A percentile compares a stretch with the other conserved stretches of the same genome.
Conservation (phyloP, 2,329 filamentous ascomycete species). For the Talaromyces pinophilus region DNA sequence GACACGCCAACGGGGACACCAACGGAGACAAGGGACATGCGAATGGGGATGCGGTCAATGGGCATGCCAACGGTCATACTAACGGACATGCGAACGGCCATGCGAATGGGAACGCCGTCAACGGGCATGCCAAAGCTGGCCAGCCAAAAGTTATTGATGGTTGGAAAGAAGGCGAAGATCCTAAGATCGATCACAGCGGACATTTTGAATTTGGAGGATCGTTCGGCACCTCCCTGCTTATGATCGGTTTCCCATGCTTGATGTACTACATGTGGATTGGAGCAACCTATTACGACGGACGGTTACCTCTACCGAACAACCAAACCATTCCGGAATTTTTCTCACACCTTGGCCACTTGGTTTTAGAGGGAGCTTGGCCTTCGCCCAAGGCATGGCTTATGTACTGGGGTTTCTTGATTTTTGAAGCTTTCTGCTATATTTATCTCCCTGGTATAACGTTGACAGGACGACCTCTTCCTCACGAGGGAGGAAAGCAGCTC, state of each 20-base stretch:
- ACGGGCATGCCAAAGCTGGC: slow-evolving; percentile 27
- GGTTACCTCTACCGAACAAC: slow-evolving; percentile 69
- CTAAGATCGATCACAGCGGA: slow-evolving; percentile 51
- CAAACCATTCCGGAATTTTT: slow-evolving; percentile 72
- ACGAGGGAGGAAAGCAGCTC: slow-evolving; percentile 80
- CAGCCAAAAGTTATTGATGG: slow-evolving; percentile 42
- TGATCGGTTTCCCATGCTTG: slow-evolving; percentile 86
- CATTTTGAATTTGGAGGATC: slow-evolving; percentile 84
- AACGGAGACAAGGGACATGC: slow-evolving; percentile 24
- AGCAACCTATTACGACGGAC: slow-evolving; percentile 86
- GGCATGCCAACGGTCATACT: slow-evolving; percentile 25
- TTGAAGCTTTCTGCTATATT: slow-evolving; percentile 81
- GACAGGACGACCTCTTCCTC: slow-evolving; percentile 83
- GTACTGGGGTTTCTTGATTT: slow-evolving; percentile 91
- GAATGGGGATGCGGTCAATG: slow-evolving; percentile 34
- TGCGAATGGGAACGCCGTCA: slow-evolving; percentile 23
- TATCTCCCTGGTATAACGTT: slow-evolving; percentile 82
- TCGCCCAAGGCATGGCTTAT: slow-evolving; percentile 80
- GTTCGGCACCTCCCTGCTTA: slow-evolving; percentile 76
- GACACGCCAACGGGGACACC: slow-evolving; percentile 31
- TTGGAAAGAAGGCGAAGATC: slow-evolving; percentile 45
- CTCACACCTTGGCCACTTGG: slow-evolving; percentile 67
- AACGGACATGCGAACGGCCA: slow-evolving; percentile 34
- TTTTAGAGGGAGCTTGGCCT: slow-evolving; percentile 84
- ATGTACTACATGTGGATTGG: slow-evolving; percentile 99